Evolutionary conservation across 345 rosid species (phyloP).

Genomic region (Lepidium africanum): DNA sequence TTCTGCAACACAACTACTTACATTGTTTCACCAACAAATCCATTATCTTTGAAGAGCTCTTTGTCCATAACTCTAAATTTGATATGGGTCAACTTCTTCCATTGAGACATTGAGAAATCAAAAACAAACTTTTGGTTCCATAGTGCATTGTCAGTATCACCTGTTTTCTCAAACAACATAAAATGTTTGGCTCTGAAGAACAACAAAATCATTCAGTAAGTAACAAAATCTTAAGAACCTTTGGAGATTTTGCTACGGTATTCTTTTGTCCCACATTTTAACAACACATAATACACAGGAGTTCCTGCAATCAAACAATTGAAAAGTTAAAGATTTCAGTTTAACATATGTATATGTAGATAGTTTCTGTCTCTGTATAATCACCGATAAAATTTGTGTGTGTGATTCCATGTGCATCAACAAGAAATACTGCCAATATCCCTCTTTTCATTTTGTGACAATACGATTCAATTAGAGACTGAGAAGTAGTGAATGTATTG

Average conservation of each 20-base stretch:
- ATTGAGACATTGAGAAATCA: conserved; percentile 41
- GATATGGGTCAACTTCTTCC: conserved; percentile 45
- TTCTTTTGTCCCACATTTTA: conserved; percentile 58
- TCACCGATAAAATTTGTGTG: conserved; percentile 65
- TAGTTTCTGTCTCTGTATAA: not conserved
- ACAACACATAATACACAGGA: conserved; percentile 49
- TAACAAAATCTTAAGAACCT: conserved; percentile 35
- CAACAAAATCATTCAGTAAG: not conserved
- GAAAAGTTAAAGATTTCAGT: not conserved
- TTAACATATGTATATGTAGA: too few species aligned
- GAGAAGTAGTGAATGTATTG: not conserved
- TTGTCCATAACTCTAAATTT: conserved; percentile 65
- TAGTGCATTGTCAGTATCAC: conserved; percentile 40
- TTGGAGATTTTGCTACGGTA: conserved; percentile 57
- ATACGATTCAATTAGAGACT: not conserved
- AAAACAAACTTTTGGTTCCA: conserved; percentile 90
- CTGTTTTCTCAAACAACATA: conserved; percentile 25
- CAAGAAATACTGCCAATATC: conserved; percentile 67
- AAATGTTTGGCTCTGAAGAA: not conserved
- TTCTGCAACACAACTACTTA: conserved; percentile 5
- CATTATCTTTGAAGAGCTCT: conserved; percentile 44
- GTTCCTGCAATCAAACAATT: conserved; percentile 36
- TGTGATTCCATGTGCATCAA: conserved; percentile 68
- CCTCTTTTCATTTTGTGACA: conserved; percentile 45
- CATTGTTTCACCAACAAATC: conserved; percentile 79